Base-by-base conservation (phyloP, 208 protist species). In the Novymonas esmeraldas region DNA sequence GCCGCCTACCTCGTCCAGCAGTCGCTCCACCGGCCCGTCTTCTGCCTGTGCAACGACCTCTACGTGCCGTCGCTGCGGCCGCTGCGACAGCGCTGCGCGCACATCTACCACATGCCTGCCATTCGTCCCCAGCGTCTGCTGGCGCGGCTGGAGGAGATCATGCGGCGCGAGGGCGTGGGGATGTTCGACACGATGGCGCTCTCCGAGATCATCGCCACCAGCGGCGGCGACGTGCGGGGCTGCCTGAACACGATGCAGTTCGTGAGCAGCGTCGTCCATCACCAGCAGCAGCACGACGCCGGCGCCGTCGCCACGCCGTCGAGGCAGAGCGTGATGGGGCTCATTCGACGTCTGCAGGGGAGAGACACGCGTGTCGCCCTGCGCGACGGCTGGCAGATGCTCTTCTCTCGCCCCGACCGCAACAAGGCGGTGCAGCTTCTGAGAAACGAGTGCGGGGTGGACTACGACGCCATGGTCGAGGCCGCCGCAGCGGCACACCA, bases 181-280 rank as follows among this genome's bases (percentile, higher is more conserved):
- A 54, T 86, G 45, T 48, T 78, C 28, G 77, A 76, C 45, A 57
- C 81, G 67, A 64, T 76, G 29, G 74, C 69, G 14, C 72, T 92
- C 22, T 83, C 83, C 9, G 82, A 90, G 59, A 76, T 95, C 11
- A 81, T 89, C 22, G 78, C 64, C 14, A 57, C 59, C 45, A 89
- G 85, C 54, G 72, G 81, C 41, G 90, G 90, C 20, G 90, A 95
- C 65, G 78, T 95, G 48, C 82, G 90, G n/a, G 90, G 90, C 70
- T 95, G 90, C 63, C 69, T 95, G 18, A 93, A 95, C 74, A 92
- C 87, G 9, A 79, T 95, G 42, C 90, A 95, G 73, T 90, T 95
- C 42, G 63, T 92, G 7, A 84, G 72, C 66, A 70, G 49, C 39
- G 54, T 61, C 18, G 26, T 70, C 6, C 36, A 48, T 3, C 57